Conservation (phyloP, 2,329 filamentous ascomycete genomes). For the Fusarium hostae region DNA sequence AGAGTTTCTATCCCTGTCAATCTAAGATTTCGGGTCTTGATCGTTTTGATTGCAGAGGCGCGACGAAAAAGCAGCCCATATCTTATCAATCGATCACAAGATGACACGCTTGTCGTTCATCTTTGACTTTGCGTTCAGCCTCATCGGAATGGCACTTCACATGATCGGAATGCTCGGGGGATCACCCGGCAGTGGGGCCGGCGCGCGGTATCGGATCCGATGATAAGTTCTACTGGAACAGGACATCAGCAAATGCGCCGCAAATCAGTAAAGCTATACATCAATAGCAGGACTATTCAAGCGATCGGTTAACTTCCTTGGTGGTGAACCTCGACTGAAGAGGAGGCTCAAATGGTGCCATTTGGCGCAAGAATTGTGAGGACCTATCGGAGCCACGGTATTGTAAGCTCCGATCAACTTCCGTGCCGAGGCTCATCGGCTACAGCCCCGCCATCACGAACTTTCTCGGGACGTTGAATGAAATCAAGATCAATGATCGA, state of each 20-base stretch:
- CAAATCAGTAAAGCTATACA: neutral
- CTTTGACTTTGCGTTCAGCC: neutral
- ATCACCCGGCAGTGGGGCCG: neutral
- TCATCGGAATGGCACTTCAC: neutral
- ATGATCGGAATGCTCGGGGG: conserved; percentile 6
- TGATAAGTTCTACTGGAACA: neutral
- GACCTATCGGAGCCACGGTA: neutral
- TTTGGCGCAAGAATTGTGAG: neutral
- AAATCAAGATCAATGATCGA: neutral
- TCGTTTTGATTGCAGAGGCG: too few species aligned
- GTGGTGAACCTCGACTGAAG: accelerated
- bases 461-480: accelerated
- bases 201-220: neutral
- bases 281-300: too few species aligned
- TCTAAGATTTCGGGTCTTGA: too few species aligned
- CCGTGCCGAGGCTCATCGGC: neutral
- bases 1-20: too few species aligned
- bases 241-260: neutral
- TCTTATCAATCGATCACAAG: neutral
- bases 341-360: neutral
- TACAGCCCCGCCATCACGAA: neutral
- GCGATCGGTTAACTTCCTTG: accelerated
- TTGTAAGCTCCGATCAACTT: neutral
- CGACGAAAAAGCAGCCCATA: too few species aligned
- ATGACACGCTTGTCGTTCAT: neutral